phyloP scores from a whole-genome alignment of 192 early-diverging fungal species.

The Coemansia sp. region DNA sequence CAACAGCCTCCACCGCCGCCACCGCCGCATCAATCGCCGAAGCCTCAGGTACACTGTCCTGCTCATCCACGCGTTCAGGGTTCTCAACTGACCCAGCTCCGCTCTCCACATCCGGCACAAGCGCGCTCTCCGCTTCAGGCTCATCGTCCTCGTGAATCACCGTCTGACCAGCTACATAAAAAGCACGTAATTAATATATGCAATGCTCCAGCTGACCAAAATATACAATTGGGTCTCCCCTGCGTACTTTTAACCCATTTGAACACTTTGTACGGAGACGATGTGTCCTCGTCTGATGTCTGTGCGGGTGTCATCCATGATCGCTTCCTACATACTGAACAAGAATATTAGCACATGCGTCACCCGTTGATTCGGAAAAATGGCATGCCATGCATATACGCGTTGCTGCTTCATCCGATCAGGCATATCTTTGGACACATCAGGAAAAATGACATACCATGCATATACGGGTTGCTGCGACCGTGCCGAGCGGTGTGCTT shows the following conservation, averaged over 20 bases:
- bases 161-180: conserved; percentile 46
- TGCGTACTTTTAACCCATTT: conserved; percentile 48
- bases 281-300: conserved; percentile 10
- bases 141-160: conserved; percentile 50
- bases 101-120: neutral
- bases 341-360: neutral
- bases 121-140: neutral
- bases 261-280: conserved; percentile 23
- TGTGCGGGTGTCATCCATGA: conserved; percentile 25
- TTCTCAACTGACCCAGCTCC: neutral
- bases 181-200: conserved; percentile 34
- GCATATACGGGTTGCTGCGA: conserved; percentile 45
- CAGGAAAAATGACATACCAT: conserved; percentile 19
- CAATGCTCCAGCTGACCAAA: neutral
- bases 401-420: no score
- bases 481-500: conserved; percentile 21
- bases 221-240: no score
- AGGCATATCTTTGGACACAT: no score
- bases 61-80: neutral
- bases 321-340: conserved; percentile 21
- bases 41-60: neutral
- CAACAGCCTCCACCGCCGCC: conserved; percentile 21
- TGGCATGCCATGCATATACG: conserved; percentile 28
- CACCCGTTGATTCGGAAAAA: neutral
- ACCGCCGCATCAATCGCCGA: conserved; percentile 22